Evolutionary conservation across 2,329 filamentous ascomycete genomes (phyloP).

Genomic region (Nemania bipapillata): DNA sequence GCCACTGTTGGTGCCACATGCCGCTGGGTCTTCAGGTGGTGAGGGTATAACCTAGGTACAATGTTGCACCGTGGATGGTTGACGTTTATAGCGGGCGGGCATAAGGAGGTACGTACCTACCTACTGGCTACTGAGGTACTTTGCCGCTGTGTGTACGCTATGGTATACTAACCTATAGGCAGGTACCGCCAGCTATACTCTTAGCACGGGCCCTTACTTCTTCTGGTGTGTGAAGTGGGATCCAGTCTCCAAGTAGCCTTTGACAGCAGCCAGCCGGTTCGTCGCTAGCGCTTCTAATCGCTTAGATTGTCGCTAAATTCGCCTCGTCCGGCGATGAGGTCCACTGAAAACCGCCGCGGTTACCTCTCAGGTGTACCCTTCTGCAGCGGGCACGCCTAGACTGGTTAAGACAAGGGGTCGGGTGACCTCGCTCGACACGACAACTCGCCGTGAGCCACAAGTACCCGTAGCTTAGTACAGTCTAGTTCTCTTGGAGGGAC

Average conservation of each 20-base stretch:
- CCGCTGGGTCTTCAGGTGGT: conserved; percentile 23
- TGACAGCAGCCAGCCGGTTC: conserved; percentile 41
- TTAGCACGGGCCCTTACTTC: conserved; percentile 36
- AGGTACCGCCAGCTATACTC: not conserved
- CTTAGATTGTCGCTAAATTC: conserved; percentile 32
- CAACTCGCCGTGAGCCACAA: conserved; percentile 28
- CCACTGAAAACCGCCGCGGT: conserved; percentile 30
- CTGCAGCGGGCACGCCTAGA: conserved; percentile 36
- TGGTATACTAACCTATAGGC: conserved; percentile 29
- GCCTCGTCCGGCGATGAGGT: conserved; percentile 27
- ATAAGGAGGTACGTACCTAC: not conserved
- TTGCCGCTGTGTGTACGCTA: conserved; percentile 18
- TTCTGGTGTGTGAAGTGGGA: conserved; percentile 36
- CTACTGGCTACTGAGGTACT: conserved; percentile 19
- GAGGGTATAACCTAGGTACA: not conserved
- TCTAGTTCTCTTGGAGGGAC: not conserved
- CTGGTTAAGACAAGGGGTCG: conserved; percentile 33
- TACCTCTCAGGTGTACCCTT: conserved; percentile 27
- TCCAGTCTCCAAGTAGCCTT: conserved; percentile 41
- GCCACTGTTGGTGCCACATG: conserved; percentile 30
- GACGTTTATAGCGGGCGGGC: conserved; percentile 13
- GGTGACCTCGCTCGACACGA: conserved; percentile 38
- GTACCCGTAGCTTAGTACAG: conserved; percentile 20
- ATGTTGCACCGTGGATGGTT: not conserved
- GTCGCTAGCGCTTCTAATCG: conserved; percentile 39